phyloP scores from a whole-genome alignment of 192 early-diverging fungal genomes.

The Backusella tarrabulga region DNA sequence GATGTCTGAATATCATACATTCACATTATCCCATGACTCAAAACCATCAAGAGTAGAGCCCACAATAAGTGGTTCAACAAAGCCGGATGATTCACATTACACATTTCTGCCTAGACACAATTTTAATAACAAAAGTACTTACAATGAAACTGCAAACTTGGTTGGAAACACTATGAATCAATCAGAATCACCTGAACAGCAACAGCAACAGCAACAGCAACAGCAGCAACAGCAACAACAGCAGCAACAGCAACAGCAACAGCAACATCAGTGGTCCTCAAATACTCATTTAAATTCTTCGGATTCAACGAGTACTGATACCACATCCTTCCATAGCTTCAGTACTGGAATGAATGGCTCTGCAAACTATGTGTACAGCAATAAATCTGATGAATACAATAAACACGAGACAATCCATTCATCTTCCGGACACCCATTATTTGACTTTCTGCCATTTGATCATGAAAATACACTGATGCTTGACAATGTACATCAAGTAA shows the following conservation, averaged over 20 bases:
- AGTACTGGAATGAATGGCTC: background rate
- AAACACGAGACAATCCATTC: background rate
- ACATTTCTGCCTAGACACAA: background rate
- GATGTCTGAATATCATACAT: conserved; percentile 15
- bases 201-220: background rate
- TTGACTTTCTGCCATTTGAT: conserved; percentile 1
- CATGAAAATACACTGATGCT: background rate
- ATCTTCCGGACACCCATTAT: background rate
- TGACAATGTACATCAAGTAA: conserved; percentile 1
- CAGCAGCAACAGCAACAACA: background rate
- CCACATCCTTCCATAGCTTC: background rate
- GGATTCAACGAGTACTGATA: background rate
- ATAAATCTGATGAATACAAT: conserved; percentile 3
- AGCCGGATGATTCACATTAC: background rate
- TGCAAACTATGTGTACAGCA: background rate
- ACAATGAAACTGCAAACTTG: background rate
- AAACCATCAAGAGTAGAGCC: background rate
- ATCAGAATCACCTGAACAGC: background rate
- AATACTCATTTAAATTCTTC: background rate
- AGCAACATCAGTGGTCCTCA: background rate
- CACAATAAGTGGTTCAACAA: background rate
- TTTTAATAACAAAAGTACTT: conserved; percentile 4
- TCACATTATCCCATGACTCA: conserved; percentile 10
- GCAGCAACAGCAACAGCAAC: background rate
- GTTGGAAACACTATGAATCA: background rate